Percentiles rank a stretch among this genome's conserved stretches.
phyloP scores from a whole-genome alignment of 108 stramenopile genomes.

The Cyclotella baltica region DNA sequence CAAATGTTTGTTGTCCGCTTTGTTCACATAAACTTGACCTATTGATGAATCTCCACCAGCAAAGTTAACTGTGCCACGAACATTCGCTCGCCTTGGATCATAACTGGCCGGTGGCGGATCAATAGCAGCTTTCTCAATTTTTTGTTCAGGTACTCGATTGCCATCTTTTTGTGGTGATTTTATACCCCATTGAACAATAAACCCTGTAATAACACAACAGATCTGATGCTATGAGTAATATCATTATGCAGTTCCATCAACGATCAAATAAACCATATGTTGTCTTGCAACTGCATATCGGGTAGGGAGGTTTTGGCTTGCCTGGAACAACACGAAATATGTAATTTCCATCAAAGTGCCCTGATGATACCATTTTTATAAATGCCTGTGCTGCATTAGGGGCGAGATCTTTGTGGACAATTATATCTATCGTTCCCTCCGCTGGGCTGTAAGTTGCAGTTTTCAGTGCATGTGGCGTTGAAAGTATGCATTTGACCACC shows the following conservation, averaged over 20 bases:
- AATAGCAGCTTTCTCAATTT: constrained; percentile 26
- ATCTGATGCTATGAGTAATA: too few relatives aligned
- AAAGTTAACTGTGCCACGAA: constrained; percentile 47
- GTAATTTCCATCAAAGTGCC: constrained; percentile 48
- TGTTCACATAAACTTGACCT: constrained; percentile 50
- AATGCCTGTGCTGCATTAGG: constrained; percentile 48
- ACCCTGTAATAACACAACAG: constrained; percentile 42
- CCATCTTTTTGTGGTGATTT: constrained; percentile 16
- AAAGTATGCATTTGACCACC: constrained; percentile 37
- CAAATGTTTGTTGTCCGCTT: constrained; percentile 27
- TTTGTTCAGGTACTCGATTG: neutral
- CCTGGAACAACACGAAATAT: constrained; percentile 44
- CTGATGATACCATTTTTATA: constrained; percentile 31
- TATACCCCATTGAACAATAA: constrained; percentile 53
- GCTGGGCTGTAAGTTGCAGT: constrained; percentile 21
- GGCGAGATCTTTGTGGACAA: constrained; percentile 37
- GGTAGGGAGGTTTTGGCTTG: too few relatives aligned
- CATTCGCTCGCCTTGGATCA: constrained; percentile 27
- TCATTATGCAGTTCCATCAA: too few relatives aligned
- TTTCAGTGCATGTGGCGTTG: constrained; percentile 30
- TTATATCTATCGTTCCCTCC: constrained; percentile 30
- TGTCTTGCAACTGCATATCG: too few relatives aligned
- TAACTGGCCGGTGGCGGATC: constrained; percentile 27
- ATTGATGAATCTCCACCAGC: constrained; percentile 43
- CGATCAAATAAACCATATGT: too few relatives aligned